These are phyloP conservation scores for Caryopteris hybrid DNA, from an alignment of 305 asterid species.

Conservation along the genomic window DNA sequence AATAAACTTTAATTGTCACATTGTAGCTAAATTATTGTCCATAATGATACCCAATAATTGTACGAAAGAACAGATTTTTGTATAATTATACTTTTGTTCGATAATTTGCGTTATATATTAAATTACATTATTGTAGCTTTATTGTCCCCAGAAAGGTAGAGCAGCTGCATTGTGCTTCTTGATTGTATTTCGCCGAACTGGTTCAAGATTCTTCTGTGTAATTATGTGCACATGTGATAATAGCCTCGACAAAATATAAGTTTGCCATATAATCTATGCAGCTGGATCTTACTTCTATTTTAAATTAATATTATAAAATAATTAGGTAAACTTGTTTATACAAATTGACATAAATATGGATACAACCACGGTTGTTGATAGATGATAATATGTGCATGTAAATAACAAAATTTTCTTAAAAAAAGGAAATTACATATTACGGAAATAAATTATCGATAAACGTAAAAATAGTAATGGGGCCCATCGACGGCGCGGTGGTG, in stretches of 20 bases:
- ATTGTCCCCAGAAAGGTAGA: neutral
- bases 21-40: slow-evolving; percentile 26
- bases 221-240: neutral
- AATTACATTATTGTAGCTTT: neutral
- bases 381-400: too few species aligned
- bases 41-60: slow-evolving; percentile 19
- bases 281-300: too few species aligned
- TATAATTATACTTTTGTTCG: neutral
- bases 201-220: neutral
- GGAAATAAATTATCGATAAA: neutral
- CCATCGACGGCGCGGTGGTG: neutral
- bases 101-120: neutral
- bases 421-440: too few species aligned
- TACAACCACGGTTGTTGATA: too few species aligned
- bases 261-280: neutral
- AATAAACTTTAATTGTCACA: neutral
- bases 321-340: too few species aligned
- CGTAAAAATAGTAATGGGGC: neutral
- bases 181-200: neutral
- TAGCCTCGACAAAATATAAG: neutral
- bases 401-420: too few species aligned
- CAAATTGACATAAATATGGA: too few species aligned
- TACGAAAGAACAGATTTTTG: neutral
- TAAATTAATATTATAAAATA: too few species aligned
- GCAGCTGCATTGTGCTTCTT: neutral